phyloP scores from a whole-genome alignment of 169 alveolate species.

The Hepatocystis sp. region DNA sequence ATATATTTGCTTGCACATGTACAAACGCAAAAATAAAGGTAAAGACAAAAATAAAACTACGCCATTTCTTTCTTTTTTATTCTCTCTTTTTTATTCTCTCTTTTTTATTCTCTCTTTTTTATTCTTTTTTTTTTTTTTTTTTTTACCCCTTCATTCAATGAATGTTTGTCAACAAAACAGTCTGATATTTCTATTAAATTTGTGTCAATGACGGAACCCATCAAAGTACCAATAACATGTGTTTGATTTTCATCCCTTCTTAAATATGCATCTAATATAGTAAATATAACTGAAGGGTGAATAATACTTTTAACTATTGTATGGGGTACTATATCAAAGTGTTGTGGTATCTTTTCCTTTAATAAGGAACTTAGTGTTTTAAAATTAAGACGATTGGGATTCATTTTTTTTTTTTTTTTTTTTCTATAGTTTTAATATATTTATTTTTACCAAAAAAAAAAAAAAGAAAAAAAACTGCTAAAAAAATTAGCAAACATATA shows the following conservation, averaged over 20 bases:
- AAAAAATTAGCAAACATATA: background rate
- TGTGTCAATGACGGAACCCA: constrained; percentile 91
- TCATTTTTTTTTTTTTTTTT: constrained; percentile 39
- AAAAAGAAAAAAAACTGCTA: background rate
- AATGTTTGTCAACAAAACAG: constrained; percentile 93
- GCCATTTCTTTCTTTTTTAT: too few relatives aligned
- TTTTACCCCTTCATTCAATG: constrained; percentile 90
- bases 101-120: too few relatives aligned
- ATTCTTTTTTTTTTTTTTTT: background rate
- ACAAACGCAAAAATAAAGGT: too few relatives aligned
- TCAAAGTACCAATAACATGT: constrained; percentile 92
- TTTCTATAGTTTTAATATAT: background rate
- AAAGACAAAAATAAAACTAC: too few relatives aligned
- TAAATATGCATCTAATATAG: constrained; percentile 92
- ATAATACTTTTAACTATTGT: constrained; percentile 88
- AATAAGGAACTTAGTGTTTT: constrained; percentile 44
- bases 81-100: too few relatives aligned
- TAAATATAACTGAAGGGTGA: constrained; percentile 91
- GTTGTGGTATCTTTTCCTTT: constrained; percentile 81
- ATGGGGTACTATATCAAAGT: constrained; percentile 86
- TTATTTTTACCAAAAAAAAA: background rate
- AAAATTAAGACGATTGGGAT: constrained; percentile 28
- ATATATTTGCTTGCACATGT: background rate
- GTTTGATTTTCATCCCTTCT: constrained; percentile 92
- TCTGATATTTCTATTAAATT: constrained; percentile 92